Percentiles rank a stretch among this genome's conserved stretches.
Evolutionary conservation across 345 rosid genomes (phyloP).

Genomic region (Rhodomyrtus tomentosa): DNA sequence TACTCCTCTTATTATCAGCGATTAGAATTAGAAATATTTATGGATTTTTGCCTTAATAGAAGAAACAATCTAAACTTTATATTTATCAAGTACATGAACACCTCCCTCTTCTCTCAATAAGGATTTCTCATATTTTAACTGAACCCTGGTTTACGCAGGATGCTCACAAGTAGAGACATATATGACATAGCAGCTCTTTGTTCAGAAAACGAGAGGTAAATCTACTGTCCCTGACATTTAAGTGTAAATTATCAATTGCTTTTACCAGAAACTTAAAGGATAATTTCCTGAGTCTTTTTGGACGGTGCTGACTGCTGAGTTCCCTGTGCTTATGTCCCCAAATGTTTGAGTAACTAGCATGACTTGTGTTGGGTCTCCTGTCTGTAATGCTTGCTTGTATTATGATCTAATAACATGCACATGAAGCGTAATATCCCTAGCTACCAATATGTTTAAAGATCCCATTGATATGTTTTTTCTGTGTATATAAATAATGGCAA

Average conservation of each 20-base stretch:
- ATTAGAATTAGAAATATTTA: not conserved
- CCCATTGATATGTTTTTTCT: not conserved
- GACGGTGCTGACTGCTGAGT: not conserved
- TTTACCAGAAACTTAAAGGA: not conserved
- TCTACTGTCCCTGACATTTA: not conserved
- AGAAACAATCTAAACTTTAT: not conserved
- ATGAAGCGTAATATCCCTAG: not conserved
- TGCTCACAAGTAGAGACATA: slow-evolving; percentile 51
- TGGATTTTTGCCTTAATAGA: not conserved
- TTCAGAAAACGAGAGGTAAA: slow-evolving; percentile 63
- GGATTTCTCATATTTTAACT: not conserved
- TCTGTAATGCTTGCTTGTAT: not conserved
- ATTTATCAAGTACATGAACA: not conserved
- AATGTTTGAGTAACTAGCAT: not conserved
- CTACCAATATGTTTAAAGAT: not conserved
- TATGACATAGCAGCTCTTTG: slow-evolving; percentile 88
- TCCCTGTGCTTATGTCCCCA: not conserved
- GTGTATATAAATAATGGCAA: not conserved
- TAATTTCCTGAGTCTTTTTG: not conserved
- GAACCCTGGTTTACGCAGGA: slow-evolving; percentile 19
- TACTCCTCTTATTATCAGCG: not conserved
- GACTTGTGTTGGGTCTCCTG: not conserved
- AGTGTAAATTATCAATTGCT: not conserved
- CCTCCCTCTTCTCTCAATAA: not conserved
- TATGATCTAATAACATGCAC: not conserved